A percentile compares a stretch with the other conserved stretches of the same genome.
Evolutionary conservation across 2,329 filamentous ascomycete genomes (phyloP).

Genomic region (Reticulascus tulasneorum): DNA sequence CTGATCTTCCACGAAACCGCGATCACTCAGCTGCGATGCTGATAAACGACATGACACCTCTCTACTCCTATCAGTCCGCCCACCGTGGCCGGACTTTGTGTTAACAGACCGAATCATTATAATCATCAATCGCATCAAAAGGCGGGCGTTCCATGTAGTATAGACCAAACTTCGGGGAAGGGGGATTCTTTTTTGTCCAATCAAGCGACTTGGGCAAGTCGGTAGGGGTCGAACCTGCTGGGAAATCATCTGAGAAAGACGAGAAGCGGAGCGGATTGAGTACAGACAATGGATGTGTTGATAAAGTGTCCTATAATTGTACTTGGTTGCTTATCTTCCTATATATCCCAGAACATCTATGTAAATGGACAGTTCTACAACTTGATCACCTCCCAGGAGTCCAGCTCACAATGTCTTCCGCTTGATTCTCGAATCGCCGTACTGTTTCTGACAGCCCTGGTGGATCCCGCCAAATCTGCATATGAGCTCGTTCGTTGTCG

Average conservation of each 20-base stretch:
- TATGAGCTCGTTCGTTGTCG: conserved; percentile 51
- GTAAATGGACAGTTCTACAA: too few relatives aligned
- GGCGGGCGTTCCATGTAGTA: conserved; percentile 14
- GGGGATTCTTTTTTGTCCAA: too few relatives aligned
- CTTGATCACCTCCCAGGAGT: too few relatives aligned
- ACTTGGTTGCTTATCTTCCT: too few relatives aligned
- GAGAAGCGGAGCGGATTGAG: too few relatives aligned
- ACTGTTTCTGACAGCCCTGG: conserved; percentile 10
- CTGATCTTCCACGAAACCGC: conserved; percentile 15
- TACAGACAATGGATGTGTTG: too few relatives aligned
- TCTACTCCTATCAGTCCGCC: conserved; percentile 10
- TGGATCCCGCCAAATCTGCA: conserved; percentile 52
- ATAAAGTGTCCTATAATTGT: conserved; percentile 8
- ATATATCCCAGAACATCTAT: too few relatives aligned
- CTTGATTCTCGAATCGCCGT: conserved; percentile 5
- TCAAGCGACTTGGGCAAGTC: too few relatives aligned
- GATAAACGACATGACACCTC: conserved; percentile 6
- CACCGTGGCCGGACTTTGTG: conserved; percentile 1
- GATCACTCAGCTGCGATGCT: not conserved
- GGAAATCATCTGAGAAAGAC: too few relatives aligned
- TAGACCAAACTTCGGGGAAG: conserved; percentile 5
- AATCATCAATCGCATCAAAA: conserved; percentile 5
- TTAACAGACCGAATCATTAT: conserved; percentile 7
- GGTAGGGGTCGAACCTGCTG: too few relatives aligned
- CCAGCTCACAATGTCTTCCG: conserved; percentile 5